Conservation (phyloP, 805 yeast species). For the Kluyveromyces lactis region DNA sequence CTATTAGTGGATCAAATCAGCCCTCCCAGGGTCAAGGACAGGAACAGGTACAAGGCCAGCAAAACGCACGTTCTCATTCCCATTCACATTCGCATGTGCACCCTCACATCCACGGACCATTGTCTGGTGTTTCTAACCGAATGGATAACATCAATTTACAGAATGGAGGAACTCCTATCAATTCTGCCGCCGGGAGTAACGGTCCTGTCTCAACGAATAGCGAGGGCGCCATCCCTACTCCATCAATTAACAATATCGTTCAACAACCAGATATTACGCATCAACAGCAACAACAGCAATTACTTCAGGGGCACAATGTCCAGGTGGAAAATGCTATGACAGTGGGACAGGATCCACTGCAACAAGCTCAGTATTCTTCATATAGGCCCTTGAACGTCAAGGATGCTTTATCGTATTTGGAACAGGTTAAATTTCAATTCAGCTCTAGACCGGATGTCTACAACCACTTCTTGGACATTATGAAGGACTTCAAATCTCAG, state of each 20-base stretch:
- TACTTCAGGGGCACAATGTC: not conserved
- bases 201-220: not conserved
- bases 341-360: slow-evolving; percentile 6
- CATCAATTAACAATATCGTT: not conserved
- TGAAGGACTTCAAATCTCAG: slow-evolving; percentile 98
- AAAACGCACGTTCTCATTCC: no score
- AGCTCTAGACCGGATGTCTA: slow-evolving; percentile 90
- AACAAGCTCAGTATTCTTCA: slow-evolving; percentile 16
- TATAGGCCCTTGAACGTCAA: slow-evolving; percentile 86
- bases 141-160: no score
- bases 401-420: slow-evolving; percentile 91
- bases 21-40: not conserved
- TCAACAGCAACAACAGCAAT: not conserved
- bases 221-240: not conserved
- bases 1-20: not conserved
- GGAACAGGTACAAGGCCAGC: no score
- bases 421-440: slow-evolving; percentile 91
- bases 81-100: not conserved
- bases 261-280: not conserved
- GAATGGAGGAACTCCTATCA: not conserved
- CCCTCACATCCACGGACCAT: slow-evolving; percentile 2
- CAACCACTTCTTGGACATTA: slow-evolving; percentile 90
- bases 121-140: not conserved
- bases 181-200: not conserved
- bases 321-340: not conserved